Evolutionary conservation across 2,329 filamentous ascomycete species (phyloP).

Genomic region (Tolypocladium ophioglossoides): DNA sequence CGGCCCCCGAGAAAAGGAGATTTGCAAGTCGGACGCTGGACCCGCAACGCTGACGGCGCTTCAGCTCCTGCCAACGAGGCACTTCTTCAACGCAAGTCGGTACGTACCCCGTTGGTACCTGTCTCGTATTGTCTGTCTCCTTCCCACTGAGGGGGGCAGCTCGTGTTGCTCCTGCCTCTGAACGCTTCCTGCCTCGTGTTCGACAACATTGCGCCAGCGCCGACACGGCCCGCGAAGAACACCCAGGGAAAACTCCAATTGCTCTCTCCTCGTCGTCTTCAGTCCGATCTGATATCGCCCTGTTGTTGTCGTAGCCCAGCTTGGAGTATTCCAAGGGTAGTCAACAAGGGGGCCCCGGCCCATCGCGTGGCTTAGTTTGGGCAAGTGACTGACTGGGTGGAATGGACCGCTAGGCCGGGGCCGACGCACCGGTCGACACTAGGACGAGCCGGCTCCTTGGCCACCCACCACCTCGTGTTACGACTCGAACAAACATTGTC

Average conservation of each 20-base stretch:
- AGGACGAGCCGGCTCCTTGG: not conserved
- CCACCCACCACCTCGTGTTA: too few species aligned
- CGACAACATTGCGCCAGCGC: not conserved
- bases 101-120: not conserved
- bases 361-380: not conserved
- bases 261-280: not conserved
- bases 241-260: not conserved
- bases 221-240: too few species aligned
- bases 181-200: not conserved
- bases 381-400: not conserved
- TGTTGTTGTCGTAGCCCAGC: not conserved
- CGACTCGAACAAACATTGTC: too few species aligned
- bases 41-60: constrained; percentile 1
- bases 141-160: not conserved
- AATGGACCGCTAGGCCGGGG: not conserved
- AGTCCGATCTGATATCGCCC: not conserved
- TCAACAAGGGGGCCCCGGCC: not conserved
- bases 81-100: not conserved
- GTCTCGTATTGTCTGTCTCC: not conserved
- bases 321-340: not conserved
- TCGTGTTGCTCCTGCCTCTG: not conserved
- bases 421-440: not conserved
- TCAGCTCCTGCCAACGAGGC: too few species aligned
- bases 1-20: not conserved
- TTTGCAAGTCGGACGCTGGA: constrained; percentile 1